Conservation (phyloP, 2,329 filamentous ascomycete genomes). For the Lachnellula arida region DNA sequence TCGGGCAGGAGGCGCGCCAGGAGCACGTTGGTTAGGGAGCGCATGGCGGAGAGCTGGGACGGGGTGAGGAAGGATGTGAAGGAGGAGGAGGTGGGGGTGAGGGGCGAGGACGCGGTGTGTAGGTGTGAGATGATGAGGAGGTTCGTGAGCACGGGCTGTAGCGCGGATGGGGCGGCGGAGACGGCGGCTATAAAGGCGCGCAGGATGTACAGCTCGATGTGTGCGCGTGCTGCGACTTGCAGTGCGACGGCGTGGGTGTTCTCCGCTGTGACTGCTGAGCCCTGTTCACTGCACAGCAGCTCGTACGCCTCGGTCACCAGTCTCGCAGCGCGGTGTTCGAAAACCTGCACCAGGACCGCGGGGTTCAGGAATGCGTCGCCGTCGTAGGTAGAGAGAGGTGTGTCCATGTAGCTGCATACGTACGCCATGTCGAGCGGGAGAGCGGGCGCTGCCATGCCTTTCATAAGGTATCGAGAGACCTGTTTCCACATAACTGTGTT, state of each 20-base stretch:
- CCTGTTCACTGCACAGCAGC: background rate
- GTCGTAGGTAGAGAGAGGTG: background rate
- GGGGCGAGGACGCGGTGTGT: slow-evolving; percentile 25
- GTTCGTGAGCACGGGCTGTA: slow-evolving; percentile 11
- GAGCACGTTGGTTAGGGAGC: slow-evolving; percentile 10
- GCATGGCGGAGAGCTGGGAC: slow-evolving; percentile 17
- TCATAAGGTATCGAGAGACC: slow-evolving; percentile 27
- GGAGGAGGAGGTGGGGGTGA: slow-evolving; percentile 15
- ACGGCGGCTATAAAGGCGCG: slow-evolving; percentile 13
- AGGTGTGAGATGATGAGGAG: slow-evolving; percentile 19
- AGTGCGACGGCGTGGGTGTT: slow-evolving; percentile 3
- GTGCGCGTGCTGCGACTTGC: slow-evolving; percentile 6
- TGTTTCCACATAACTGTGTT: slow-evolving; percentile 40
- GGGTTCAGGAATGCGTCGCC: slow-evolving; percentile 3
- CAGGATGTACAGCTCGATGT: slow-evolving; percentile 30
- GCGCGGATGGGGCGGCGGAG: background rate
- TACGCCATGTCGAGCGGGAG: slow-evolving; percentile 11
- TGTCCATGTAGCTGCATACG: background rate
- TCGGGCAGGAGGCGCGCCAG: slow-evolving; percentile 22
- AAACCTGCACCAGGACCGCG: slow-evolving; percentile 1
- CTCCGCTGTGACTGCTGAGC: background rate
- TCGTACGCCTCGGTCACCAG: background rate
- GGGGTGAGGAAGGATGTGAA: slow-evolving; percentile 21
- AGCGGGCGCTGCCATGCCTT: slow-evolving; percentile 5
- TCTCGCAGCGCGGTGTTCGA: slow-evolving; percentile 7